Evolutionary conservation across 371 early-diverging fungal species (phyloP), one percentile per base, ranked within the genome.

Genomic region (Blastocladiella emersonii): DNA sequence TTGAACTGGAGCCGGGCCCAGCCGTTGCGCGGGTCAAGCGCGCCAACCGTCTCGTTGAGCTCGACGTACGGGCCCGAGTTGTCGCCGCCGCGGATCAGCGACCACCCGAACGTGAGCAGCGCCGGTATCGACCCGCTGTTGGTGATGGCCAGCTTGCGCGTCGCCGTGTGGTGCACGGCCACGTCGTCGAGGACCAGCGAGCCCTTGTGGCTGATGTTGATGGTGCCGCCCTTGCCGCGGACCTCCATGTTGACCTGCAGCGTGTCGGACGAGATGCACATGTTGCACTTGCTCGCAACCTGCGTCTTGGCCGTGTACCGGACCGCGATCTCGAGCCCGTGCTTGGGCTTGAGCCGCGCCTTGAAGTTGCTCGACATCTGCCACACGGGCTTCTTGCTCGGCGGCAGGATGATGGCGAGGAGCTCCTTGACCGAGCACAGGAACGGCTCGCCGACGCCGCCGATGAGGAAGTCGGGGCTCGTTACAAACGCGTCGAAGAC

Each of bases 111-210:
- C n/a, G 67, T 67, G 32, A 79, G 36, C n/a, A 60, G 67, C 1
- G 77, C 60, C 19, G 82, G 74, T 65, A 81, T 81, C 12, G 82
- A 79, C n/a, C 82, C 82, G 23, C 60, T 66, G 64, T 81, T 81
- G 10, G 61, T 43, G n/a, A 81, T 68, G 2, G 66, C 64, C 23
- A 81, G 35, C 62, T 77, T 80, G 55, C 80, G 68, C 15, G 63
- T 51, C 63, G 75, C 76, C 13, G 77, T 74, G 65, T 63, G 76
- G 53, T 74, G 77, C 62, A 72, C 72, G 21, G 82, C 76, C 53
- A 81, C 76, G 63, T 81, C 80, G 10, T 78, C 79, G 70, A 81
- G 78, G 56, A 65, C 65, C 0, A 81, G 68, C 66, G 79, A 79
- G 0, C 82, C 82, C 34, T 64, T 66, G 60, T 80, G 80, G 1